phyloP scores from a whole-genome alignment of 2,329 filamentous ascomycete genomes.

The Diplocarpon mali region DNA sequence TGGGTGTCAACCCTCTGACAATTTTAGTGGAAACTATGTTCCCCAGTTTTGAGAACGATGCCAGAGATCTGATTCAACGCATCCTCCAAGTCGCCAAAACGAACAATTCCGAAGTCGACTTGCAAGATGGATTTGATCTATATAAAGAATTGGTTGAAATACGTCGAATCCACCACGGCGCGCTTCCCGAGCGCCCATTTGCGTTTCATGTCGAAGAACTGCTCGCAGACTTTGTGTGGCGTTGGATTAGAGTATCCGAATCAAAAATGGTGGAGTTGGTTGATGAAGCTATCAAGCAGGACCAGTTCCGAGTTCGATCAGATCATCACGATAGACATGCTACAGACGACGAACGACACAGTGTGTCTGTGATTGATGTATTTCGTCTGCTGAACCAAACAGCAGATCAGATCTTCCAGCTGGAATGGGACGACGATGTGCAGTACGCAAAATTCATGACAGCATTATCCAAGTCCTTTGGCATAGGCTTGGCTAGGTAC shows the following conservation, averaged over 20 bases:
- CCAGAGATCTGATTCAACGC: slow-evolving; percentile 69
- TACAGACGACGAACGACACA: slow-evolving; percentile 77
- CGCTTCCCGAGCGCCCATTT: slow-evolving; percentile 63
- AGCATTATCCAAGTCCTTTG: slow-evolving; percentile 72
- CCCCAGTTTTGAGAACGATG: slow-evolving; percentile 83
- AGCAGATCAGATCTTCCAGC: slow-evolving; percentile 71
- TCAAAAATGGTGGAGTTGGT: slow-evolving; percentile 72
- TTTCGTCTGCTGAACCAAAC: slow-evolving; percentile 91
- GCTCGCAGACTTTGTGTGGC: slow-evolving; percentile 88
- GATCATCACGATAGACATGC: slow-evolving; percentile 51
- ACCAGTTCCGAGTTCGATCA: slow-evolving; percentile 68
- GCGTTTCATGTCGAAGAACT: slow-evolving; percentile 80
- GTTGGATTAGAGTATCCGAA: slow-evolving; percentile 80
- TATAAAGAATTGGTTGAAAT: slow-evolving; percentile 84
- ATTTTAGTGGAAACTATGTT: slow-evolving; percentile 76
- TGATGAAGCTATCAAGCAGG: slow-evolving; percentile 82
- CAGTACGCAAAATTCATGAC: slow-evolving; percentile 98
- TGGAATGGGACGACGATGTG: slow-evolving; percentile 88
- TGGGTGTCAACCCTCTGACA: slow-evolving; percentile 56
- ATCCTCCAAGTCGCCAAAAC: slow-evolving; percentile 66
- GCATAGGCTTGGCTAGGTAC: slow-evolving; percentile 73
- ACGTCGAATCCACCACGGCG: slow-evolving; percentile 66
- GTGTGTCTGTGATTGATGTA: slow-evolving; percentile 83
- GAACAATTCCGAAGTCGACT: slow-evolving; percentile 62
- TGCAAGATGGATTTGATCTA: slow-evolving; percentile 88